Conservation (phyloP, 257 asterid genomes). For the Anisodus acutangulus region DNA sequence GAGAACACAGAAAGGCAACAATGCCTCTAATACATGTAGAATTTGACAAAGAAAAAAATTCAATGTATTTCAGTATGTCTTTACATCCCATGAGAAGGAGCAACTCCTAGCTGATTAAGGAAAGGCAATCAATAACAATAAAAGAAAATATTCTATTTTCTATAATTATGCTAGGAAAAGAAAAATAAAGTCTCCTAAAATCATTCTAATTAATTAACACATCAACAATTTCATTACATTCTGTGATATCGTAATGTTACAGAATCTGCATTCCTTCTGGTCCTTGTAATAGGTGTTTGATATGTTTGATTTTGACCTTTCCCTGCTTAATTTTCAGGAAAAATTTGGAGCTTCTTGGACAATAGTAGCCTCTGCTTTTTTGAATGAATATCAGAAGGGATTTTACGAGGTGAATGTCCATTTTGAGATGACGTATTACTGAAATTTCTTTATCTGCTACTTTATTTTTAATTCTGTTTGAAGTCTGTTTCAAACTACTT, state of each 20-base stretch:
- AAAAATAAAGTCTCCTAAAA: too few species aligned
- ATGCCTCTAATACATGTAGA: too few species aligned
- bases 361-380: constrained; percentile 71
- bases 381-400: constrained; percentile 74
- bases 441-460: background rate
- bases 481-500: constrained; percentile 20
- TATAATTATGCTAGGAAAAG: too few species aligned
- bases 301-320: background rate
- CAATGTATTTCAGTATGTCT: too few species aligned
- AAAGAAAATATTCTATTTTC: too few species aligned
- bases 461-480: background rate
- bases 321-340: constrained; percentile 57
- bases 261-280: background rate
- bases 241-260: background rate
- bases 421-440: constrained; percentile 21
- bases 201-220: too few species aligned
- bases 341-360: constrained; percentile 87
- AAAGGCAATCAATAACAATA: too few species aligned
- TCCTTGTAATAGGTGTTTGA: constrained; percentile 20
- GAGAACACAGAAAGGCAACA: too few species aligned
- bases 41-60: too few species aligned
- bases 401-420: constrained; percentile 65
- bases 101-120: too few species aligned
- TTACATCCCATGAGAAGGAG: too few species aligned
- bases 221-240: too few species aligned